Percentiles rank a stretch among this genome's conserved stretches.
Evolutionary conservation across 2,329 filamentous ascomycete species (phyloP).

Genomic region (Decorospora gaudefroyi): DNA sequence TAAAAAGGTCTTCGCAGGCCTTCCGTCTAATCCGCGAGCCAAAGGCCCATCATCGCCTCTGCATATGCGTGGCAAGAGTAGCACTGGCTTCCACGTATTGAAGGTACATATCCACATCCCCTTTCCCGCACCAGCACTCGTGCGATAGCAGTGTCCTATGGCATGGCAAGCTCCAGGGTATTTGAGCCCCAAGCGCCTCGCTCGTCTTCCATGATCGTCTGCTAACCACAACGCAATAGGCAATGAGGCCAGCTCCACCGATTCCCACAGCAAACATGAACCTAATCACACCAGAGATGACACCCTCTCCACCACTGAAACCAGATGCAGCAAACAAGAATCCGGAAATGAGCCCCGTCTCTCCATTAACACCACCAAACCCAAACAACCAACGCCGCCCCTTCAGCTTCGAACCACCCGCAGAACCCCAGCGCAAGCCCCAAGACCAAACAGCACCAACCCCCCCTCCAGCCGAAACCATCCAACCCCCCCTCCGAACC

Average conservation of each 20-base stretch:
- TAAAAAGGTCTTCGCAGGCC: slow-evolving; percentile 33
- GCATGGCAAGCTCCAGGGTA: slow-evolving; percentile 11
- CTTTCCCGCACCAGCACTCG: slow-evolving; percentile 27
- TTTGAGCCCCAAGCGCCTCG: slow-evolving; percentile 8
- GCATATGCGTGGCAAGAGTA: slow-evolving; percentile 46
- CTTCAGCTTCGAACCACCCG: slow-evolving; percentile 35
- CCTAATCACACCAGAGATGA: slow-evolving; percentile 39
- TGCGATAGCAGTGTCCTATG: slow-evolving; percentile 21
- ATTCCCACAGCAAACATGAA: slow-evolving; percentile 21
- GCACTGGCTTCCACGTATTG: slow-evolving; percentile 45
- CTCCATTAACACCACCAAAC: slow-evolving; percentile 22
- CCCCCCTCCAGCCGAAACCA: slow-evolving; percentile 8
- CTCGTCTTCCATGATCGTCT: not conserved
- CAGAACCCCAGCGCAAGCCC: slow-evolving; percentile 9
- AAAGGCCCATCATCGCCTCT: slow-evolving; percentile 29
- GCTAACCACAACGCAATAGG: slow-evolving; percentile 13
- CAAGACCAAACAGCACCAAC: slow-evolving; percentile 2
- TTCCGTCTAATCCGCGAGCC: slow-evolving; percentile 39
- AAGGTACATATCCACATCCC: slow-evolving; percentile 41
- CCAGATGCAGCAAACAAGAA: slow-evolving; percentile 21
- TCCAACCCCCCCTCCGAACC: slow-evolving; percentile 9
- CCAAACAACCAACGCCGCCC: slow-evolving; percentile 24
- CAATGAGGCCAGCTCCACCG: slow-evolving; percentile 28
- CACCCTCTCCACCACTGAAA: slow-evolving; percentile 33
- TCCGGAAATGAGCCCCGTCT: slow-evolving; percentile 29